These are phyloP conservation scores for Pseudogymnoascus sp. DNA, from an alignment of 2,329 filamentous ascomycete genomes.

Conservation along the genomic window DNA sequence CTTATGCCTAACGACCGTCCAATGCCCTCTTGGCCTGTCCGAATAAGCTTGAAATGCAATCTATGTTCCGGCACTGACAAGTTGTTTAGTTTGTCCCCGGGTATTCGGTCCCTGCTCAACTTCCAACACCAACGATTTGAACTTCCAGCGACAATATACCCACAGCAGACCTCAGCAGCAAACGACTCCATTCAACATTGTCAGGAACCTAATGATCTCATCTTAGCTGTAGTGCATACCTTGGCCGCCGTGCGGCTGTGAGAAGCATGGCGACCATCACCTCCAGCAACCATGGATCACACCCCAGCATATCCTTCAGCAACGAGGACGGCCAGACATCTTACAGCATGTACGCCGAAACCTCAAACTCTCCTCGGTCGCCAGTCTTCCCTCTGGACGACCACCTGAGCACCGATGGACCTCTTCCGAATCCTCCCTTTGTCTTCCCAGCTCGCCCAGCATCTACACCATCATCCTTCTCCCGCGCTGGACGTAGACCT, in stretches of 20 bases:
- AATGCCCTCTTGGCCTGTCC: background rate
- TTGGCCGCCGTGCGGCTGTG: slow-evolving; percentile 14
- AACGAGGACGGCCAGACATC: slow-evolving; percentile 1
- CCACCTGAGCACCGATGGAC: slow-evolving; percentile 20
- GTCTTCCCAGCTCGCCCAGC: slow-evolving; percentile 50
- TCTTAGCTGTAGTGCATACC: slow-evolving; percentile 7
- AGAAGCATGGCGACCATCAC: slow-evolving; percentile 15
- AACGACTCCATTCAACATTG: background rate
- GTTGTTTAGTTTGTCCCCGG: slow-evolving; percentile 5
- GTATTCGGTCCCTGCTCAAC: slow-evolving; percentile 5
- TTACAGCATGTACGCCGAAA: slow-evolving; percentile 9
- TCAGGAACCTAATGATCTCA: slow-evolving; percentile 13
- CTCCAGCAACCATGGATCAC: slow-evolving; percentile 10
- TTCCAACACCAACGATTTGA: slow-evolving; percentile 5
- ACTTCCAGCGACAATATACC: background rate
- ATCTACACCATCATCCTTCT: slow-evolving; percentile 40
- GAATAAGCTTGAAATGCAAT: background rate
- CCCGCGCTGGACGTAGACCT: slow-evolving; percentile 44
- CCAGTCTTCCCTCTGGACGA: slow-evolving; percentile 7
- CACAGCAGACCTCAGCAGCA: background rate
- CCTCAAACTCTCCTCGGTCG: slow-evolving; percentile 10
- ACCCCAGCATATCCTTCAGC: slow-evolving; percentile 12
- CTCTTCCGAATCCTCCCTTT: slow-evolving; percentile 56
- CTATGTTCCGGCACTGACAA: slow-evolving; percentile 9
- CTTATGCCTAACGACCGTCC: background rate